Base-by-base conservation (phyloP, 768 basidiomycete genomes). In the Hericium rajendrae region DNA sequence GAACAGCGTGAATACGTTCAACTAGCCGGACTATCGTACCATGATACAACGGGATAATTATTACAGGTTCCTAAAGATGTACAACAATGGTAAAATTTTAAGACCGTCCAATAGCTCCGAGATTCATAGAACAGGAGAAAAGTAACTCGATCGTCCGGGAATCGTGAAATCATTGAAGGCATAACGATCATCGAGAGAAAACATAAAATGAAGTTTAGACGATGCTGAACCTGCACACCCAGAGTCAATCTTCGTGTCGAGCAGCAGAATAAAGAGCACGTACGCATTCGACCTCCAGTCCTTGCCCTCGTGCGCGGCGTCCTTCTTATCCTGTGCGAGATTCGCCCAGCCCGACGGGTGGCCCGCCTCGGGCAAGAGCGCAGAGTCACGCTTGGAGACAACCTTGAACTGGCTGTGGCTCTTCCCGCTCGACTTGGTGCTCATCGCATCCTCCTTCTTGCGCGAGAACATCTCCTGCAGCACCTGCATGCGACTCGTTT, bases 321-420 rank as follows among this genome's bases (percentile, higher is more conserved):
- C 78, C 51, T 74, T 73, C 37, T 74, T 64, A 67, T 74, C 70
- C 59, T 71, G 73, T 8, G 72, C 66, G 55, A 84, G 80, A 64
- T 84, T 84, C 18, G 86, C 80, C 84, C 86, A 90, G 4, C 88
- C 86, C 8, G 79, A 70, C 8, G 88, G 83, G 57, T 86, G 79
- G 0, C 88, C 86, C 41, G 76, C 72, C 20, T 80, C 71, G 4
- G 78, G 77, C 40, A 94, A 69, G 46, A 94, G 68, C 46, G 84
- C 66, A 18, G 72, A 87, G 50, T 88, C 73, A 28, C 85, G 76
- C 72, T 86, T 87, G 59, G 84, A 74, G 5, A 93, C 85, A 38
- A 95, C 79, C 72, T 90, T 89, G 78, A 95, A 93, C 61, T 88
- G 84, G 8, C 83, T 82, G 24, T 67, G 69, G 51, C 71, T 71